Conservation (phyloP, 1,139 yeast genomes). For the Hyphopichia pseudoburtonii region DNA sequence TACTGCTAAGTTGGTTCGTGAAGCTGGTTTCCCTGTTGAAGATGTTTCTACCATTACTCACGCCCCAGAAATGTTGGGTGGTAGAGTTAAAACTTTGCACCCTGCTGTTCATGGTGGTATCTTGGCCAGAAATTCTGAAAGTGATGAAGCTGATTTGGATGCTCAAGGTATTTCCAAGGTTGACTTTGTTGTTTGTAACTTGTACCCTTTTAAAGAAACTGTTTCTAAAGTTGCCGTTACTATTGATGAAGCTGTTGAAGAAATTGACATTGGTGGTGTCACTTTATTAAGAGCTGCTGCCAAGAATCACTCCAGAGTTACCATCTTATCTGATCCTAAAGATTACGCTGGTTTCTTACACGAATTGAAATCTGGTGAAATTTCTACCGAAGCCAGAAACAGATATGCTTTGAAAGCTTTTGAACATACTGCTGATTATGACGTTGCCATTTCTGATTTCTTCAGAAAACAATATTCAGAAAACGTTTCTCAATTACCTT, state of each 20-base stretch:
- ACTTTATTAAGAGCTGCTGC: conserved; percentile 98
- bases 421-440: conserved; percentile 98
- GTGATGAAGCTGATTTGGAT: conserved; percentile 83
- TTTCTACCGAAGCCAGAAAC: conserved; percentile 74
- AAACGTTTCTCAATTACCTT: conserved; percentile 82
- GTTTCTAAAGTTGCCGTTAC: conserved; percentile 95
- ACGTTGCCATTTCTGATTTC: conserved; percentile 91
- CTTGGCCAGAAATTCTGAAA: conserved; percentile 86
- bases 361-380: conserved; percentile 73
- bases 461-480: conserved; percentile 97
- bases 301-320: conserved; percentile 94
- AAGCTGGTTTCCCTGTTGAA: conserved; percentile 96
- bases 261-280: conserved; percentile 97
- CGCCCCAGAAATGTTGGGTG: conserved; percentile 98
- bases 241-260: conserved; percentile 96
- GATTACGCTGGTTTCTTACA: conserved; percentile 86
- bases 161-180: conserved; percentile 92
- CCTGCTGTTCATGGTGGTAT: conserved; percentile 99
- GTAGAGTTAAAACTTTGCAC: conserved; percentile 96
- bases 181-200: conserved; percentile 94
- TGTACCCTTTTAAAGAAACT: conserved; percentile 97
- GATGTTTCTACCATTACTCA: conserved; percentile 94
- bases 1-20: conserved; percentile 90
- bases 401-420: conserved; percentile 92
- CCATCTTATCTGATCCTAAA: conserved; percentile 88